Evolutionary conservation across 768 basidiomycete species (phyloP), one percentile per base, ranked within the genome.

Genomic region (Termitomyces titanicus): DNA sequence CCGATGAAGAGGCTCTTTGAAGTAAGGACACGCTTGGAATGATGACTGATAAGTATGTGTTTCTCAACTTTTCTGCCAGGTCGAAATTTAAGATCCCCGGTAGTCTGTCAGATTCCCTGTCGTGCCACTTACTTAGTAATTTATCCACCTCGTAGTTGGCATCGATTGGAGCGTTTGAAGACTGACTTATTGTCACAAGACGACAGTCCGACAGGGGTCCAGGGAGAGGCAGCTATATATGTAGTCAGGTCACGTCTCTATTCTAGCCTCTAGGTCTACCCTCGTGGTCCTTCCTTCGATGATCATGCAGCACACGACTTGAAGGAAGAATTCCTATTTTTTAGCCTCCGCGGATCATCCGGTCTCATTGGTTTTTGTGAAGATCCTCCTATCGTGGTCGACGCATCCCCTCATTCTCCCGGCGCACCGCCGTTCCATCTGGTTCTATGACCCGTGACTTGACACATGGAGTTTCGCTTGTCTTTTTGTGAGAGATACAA

Each of bases 1-100:
- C 25, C 29, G 27, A 12, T 18, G 54, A 27, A 5, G 58, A 57
- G 22, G 46, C 50, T 27, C 12, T 31, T 12, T 55, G 50, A 57
- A 33, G 38, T 39, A n/a, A 29, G 53, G 18, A 10, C 8, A 15
- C 39, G 33, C 18, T 35, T 25, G 17, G 35, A 29, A 29, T 29
- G 29, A 9, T 29, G 29, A 9, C 9, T 29, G 29, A 29, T 17
- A 33, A 10, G 5, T 33, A 3, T 17, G 22, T n/a, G 10, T 47
- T 24, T 35, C 22, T 47, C 7, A 6, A 13, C 11, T 46, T 20
- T 31, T 48, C 6, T 1, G 12, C 33, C 35, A 35, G 35, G 34
- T 35, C 13, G 15, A 42, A 25, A 8, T 43, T 15, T 48, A 10
- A 17, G 17, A n/a, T 10, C 24, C 17, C 15, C 15, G 15, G 34